These are phyloP conservation scores for Suillus bovinus DNA, from an alignment of 768 basidiomycete species.

Conservation along the genomic window DNA sequence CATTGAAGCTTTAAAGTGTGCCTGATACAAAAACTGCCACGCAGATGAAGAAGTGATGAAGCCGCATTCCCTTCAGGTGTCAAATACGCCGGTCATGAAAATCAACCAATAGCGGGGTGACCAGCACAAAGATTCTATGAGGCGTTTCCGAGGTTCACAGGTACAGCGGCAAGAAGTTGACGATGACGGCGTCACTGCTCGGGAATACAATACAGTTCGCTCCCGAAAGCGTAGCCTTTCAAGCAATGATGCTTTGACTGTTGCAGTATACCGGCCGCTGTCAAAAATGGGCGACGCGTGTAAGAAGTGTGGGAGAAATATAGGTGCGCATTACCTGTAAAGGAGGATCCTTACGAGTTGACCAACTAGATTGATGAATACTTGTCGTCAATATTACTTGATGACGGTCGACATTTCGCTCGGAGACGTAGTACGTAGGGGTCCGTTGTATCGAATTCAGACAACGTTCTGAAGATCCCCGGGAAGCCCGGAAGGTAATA, in stretches of 20 bases:
- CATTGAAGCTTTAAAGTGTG: slow-evolving; percentile 1
- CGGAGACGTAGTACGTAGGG: neutral
- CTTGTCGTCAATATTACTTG: neutral
- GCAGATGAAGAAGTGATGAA: slow-evolving; percentile 1
- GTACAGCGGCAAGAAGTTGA: neutral
- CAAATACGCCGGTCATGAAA: slow-evolving; percentile 1
- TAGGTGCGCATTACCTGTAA: neutral
- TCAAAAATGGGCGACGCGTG: neutral
- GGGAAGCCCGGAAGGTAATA: neutral
- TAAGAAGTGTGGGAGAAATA: neutral
- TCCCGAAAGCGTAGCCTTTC: neutral
- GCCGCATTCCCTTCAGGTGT: neutral
- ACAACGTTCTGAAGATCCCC: slow-evolving; percentile 1
- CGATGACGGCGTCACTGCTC: neutral
- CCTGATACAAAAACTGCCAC: neutral
- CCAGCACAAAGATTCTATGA: neutral
- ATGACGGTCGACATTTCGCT: neutral
- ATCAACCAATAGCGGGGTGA: slow-evolving; percentile 2
- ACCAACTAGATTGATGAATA: neutral
- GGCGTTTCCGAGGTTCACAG: neutral
- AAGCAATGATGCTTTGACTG: neutral
- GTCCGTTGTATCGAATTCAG: neutral
- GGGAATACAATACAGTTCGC: neutral
- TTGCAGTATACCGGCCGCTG: neutral
- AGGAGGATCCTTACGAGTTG: slow-evolving; percentile 3